A percentile compares a stretch with the other conserved stretches of the same genome.
phyloP scores from a whole-genome alignment of 805 yeast species.

The Myxozyma neglecta region DNA sequence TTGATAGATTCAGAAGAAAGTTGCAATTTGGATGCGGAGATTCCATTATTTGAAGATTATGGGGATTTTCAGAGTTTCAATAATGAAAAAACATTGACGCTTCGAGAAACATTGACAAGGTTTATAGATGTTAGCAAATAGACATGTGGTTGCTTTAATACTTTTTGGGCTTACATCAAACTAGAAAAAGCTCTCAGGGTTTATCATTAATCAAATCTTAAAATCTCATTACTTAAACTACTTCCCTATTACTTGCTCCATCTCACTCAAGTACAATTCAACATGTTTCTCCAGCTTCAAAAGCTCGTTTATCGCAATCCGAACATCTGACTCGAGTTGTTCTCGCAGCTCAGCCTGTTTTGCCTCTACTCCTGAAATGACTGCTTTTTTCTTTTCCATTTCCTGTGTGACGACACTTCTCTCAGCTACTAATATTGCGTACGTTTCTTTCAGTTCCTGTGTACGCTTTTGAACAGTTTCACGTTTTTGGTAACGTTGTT shows the following conservation, averaged over 20 bases:
- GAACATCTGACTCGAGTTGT: slow-evolving; percentile 54
- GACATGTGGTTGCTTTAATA: too few species aligned
- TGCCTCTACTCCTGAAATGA: slow-evolving; percentile 48
- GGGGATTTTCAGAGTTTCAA: not conserved
- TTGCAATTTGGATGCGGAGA: not conserved
- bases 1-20: not conserved
- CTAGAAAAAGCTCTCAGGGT: too few species aligned
- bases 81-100: not conserved
- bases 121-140: too few species aligned
- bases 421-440: slow-evolving; percentile 51
- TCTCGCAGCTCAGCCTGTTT: slow-evolving; percentile 43
- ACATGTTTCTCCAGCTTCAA: slow-evolving; percentile 58
- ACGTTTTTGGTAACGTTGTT: slow-evolving; percentile 50
- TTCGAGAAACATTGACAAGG: too few species aligned
- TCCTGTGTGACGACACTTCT: slow-evolving; percentile 52
- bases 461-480: slow-evolving; percentile 47
- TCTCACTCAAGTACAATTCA: slow-evolving; percentile 52
- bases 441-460: slow-evolving; percentile 47
- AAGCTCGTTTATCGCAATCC: slow-evolving; percentile 54
- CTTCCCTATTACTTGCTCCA: slow-evolving; percentile 42
- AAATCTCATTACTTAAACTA: not conserved
- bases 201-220: too few species aligned
- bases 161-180: too few species aligned
- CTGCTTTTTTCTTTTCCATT: slow-evolving; percentile 49
- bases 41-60: not conserved